Conservation (phyloP, 306 rosid species). For the Citrullus colocynthis region DNA sequence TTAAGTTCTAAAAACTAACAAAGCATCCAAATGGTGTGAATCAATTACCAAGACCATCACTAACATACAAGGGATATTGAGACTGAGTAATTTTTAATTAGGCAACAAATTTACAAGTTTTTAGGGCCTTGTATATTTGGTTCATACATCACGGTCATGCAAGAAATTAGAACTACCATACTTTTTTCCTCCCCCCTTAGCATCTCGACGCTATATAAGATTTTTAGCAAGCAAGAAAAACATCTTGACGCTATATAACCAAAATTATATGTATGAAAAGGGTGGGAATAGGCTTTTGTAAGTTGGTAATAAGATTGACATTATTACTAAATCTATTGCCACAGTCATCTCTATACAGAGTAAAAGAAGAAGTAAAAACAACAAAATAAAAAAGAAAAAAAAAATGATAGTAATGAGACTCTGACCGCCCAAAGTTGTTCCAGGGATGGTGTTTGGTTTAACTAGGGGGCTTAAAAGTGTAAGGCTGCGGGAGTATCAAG, state of each 20-base stretch:
- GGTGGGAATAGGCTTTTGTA: neutral
- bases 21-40: neutral
- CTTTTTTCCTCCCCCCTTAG: no score
- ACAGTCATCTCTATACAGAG: neutral
- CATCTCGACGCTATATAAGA: no score
- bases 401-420: neutral
- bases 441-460: neutral
- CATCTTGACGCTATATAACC: no score
- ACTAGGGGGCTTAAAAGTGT: conserved; percentile 38
- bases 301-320: neutral
- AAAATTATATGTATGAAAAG: neutral
- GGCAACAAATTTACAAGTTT: neutral
- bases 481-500: conserved; percentile 56
- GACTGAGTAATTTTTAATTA: neutral
- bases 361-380: neutral
- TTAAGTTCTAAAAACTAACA: neutral
- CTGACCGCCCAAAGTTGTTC: neutral
- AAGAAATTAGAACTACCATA: neutral
- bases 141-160: neutral
- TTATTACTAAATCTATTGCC: neutral
- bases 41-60: neutral
- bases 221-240: no score
- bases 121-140: neutral
- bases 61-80: neutral
- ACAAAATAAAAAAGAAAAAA: neutral